Conservation (phyloP, 2,329 filamentous ascomycete genomes). For the Xylariomycetidae sp. region DNA sequence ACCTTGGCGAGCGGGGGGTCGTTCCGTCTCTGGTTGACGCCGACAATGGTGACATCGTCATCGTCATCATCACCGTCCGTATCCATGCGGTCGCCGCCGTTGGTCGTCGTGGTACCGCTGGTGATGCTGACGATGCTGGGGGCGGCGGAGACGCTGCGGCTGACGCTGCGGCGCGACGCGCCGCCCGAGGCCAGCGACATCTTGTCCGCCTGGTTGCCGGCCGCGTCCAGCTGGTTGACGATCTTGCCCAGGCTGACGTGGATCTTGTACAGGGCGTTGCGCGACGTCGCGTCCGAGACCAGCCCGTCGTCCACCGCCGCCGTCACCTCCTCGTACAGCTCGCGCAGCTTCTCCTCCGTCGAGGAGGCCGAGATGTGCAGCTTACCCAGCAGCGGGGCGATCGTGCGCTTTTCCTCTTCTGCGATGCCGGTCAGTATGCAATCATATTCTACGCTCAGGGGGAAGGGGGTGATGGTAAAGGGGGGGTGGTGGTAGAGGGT, state of each 20-base stretch:
- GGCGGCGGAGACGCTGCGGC: slow-evolving; percentile 11
- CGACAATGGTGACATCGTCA: slow-evolving; percentile 7
- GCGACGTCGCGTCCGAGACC: slow-evolving; percentile 52
- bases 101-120: slow-evolving; percentile 4
- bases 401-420: slow-evolving; percentile 82
- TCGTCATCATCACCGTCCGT: slow-evolving; percentile 4
- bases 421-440: slow-evolving; percentile 24
- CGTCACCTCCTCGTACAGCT: slow-evolving; percentile 51
- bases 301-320: slow-evolving; percentile 58
- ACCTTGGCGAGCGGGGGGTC: slow-evolving; percentile 10
- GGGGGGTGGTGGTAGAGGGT: background rate
- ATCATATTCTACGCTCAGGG: no score
- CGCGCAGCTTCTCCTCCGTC: slow-evolving; percentile 50
- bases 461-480: background rate
- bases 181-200: slow-evolving; percentile 1
- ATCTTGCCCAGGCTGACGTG: slow-evolving; percentile 63
- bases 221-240: slow-evolving; percentile 52
- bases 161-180: slow-evolving; percentile 8
- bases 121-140: slow-evolving; percentile 3
- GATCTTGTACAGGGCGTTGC: slow-evolving; percentile 62
- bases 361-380: slow-evolving; percentile 69
- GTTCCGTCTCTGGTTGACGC: slow-evolving; percentile 3
- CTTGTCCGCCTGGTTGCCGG: slow-evolving; percentile 11
- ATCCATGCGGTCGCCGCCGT: no score
- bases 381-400: slow-evolving; percentile 74